A percentile compares a stretch with the other conserved stretches of the same genome.
Evolutionary conservation across 306 rosid genomes (phyloP).

Genomic region (Cicer chorassanicum): DNA sequence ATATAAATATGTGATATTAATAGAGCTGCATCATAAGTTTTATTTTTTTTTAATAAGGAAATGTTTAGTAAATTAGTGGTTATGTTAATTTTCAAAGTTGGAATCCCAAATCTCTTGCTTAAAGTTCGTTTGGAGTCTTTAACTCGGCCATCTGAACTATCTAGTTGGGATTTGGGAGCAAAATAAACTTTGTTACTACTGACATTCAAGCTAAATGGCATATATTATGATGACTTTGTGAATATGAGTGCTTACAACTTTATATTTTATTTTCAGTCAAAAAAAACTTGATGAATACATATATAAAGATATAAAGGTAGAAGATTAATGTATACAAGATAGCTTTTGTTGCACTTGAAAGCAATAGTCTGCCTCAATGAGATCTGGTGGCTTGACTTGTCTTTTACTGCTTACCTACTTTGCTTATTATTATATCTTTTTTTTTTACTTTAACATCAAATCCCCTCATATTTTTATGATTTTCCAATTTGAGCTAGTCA

Average conservation of each 20-base stretch:
- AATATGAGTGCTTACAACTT: neutral
- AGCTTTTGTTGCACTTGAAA: constrained; percentile 36
- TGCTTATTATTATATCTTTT: neutral
- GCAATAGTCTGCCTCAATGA: constrained; percentile 27
- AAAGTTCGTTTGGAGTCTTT: neutral
- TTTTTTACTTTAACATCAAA: neutral
- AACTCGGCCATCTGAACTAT: neutral
- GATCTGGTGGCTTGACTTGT: constrained; percentile 33
- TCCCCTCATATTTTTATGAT: neutral
- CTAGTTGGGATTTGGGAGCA: neutral
- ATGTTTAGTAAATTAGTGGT: neutral
- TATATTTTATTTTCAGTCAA: neutral
- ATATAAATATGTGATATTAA: neutral
- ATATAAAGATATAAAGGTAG: neutral
- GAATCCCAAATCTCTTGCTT: neutral
- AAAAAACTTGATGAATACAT: neutral
- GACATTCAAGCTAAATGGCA: constrained; percentile 25
- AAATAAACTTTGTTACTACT: constrained; percentile 3
- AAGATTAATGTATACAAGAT: constrained; percentile 15
- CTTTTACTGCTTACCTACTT: constrained; percentile 24
- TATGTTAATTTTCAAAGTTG: neutral
- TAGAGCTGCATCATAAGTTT: neutral
- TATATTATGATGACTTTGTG: neutral
- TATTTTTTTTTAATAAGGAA: neutral
- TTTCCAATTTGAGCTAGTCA: constrained; percentile 4